Conservation (phyloP, 2,329 filamentous ascomycete genomes). For the Apiospora arundinis region DNA sequence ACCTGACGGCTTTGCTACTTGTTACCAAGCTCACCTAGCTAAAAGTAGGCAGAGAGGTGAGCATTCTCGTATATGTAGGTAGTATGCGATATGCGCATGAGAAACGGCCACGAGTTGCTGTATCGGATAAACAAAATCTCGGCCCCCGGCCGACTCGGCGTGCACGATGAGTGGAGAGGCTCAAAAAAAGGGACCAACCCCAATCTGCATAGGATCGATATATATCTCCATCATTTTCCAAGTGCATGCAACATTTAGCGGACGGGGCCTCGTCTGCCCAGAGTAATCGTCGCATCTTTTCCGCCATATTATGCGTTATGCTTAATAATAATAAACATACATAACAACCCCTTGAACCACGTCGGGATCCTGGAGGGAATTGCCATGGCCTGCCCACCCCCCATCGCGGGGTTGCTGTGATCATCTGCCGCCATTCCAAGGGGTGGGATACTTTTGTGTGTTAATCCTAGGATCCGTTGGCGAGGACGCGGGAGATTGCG, state of each 20-base stretch:
- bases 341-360: not conserved
- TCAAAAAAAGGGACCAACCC: not conserved
- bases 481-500: not conserved
- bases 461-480: not conserved
- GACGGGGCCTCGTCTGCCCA: not conserved
- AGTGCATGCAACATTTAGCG: not conserved
- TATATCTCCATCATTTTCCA: not conserved
- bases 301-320: not conserved
- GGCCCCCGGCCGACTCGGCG: not conserved
- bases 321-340: not conserved
- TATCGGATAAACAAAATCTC: not conserved
- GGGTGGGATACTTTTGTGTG: not conserved
- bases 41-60: not conserved
- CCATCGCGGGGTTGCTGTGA: not conserved
- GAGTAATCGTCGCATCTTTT: not conserved
- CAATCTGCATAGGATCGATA: not conserved
- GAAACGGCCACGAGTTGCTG: not conserved
- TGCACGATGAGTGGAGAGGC: slow-evolving; percentile 3
- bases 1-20: not conserved
- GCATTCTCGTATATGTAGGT: not conserved
- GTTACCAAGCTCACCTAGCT: too few relatives aligned
- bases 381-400: not conserved
- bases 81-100: not conserved
- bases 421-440: slow-evolving; percentile 8
- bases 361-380: not conserved